These are phyloP conservation scores for Ophiostoma sp. DNA, from an alignment of 2,329 filamentous ascomycete species.

Conservation along the genomic window DNA sequence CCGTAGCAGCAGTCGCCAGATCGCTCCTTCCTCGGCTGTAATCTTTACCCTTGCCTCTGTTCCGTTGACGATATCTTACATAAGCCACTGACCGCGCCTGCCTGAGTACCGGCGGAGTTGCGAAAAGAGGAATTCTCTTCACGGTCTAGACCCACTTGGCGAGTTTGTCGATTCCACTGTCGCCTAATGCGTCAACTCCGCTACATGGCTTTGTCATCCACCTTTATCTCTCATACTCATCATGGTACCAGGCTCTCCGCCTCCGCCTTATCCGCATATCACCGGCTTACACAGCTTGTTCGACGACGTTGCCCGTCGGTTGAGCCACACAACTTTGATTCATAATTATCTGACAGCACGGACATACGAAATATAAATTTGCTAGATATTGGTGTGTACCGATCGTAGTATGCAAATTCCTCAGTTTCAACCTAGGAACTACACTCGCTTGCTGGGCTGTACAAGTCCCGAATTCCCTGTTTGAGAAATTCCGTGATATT, in stretches of 20 bases:
- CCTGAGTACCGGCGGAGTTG: neutral
- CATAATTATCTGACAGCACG: neutral
- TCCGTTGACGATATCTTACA: neutral
- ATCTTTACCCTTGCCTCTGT: neutral
- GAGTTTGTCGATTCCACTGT: neutral
- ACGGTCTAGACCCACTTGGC: neutral
- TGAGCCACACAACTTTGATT: neutral
- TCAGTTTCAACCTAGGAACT: too few species aligned
- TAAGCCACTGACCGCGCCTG: too few species aligned
- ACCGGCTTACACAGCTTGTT: neutral
- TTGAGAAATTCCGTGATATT: neutral
- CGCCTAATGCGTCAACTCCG: slow-evolving; percentile 2
- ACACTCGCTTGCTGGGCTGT: neutral
- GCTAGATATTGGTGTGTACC: neutral
- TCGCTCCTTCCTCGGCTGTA: neutral
- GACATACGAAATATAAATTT: neutral
- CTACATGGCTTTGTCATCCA: neutral
- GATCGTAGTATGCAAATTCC: neutral
- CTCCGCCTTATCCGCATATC: neutral
- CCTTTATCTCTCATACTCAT: neutral
- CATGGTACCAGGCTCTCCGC: neutral
- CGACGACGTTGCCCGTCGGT: neutral
- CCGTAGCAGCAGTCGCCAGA: neutral
- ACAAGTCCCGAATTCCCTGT: slow-evolving; percentile 1
- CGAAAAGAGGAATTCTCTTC: slow-evolving; percentile 6